Evolutionary conservation across 257 asterid species (phyloP).

Genomic region (Ilex asprella): DNA sequence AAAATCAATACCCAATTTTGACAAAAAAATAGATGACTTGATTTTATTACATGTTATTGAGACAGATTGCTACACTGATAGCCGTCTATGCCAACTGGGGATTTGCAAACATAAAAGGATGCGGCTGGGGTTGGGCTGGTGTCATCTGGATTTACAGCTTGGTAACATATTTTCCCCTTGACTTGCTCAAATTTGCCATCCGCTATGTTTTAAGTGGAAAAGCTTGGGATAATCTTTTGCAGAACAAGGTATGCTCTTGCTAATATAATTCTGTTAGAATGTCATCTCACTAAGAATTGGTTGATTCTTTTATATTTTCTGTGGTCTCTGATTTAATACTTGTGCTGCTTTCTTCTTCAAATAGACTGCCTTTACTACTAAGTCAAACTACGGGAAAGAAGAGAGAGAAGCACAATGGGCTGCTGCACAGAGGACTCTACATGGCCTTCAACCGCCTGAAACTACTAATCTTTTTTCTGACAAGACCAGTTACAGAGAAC

Average conservation of each 20-base stretch:
- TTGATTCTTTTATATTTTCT: too few species aligned
- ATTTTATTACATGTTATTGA: too few species aligned
- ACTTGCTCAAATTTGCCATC: conserved; percentile 39
- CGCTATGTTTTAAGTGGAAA: conserved; percentile 38
- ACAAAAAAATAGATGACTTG: too few species aligned
- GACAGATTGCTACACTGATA: conserved; percentile 41
- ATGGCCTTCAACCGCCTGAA: conserved; percentile 37
- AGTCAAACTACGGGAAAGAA: conserved; percentile 46
- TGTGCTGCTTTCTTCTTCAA: not conserved
- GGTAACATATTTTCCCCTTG: conserved; percentile 41
- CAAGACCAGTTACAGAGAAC: conserved; percentile 36
- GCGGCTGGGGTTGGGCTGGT: conserved; percentile 64
- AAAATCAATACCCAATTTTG: too few species aligned
- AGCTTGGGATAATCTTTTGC: conserved; percentile 46
- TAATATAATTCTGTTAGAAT: too few species aligned
- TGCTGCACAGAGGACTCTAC: conserved; percentile 38
- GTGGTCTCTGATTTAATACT: too few species aligned
- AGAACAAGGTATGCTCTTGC: conserved; percentile 26
- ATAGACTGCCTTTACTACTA: conserved; percentile 45
- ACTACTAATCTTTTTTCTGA: conserved; percentile 18
- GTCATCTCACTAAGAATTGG: too few species aligned
- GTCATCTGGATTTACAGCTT: conserved; percentile 50
- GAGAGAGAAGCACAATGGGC: conserved; percentile 61
- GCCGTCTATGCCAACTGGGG: conserved; percentile 51
- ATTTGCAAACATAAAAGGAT: conserved; percentile 38